Base-by-base conservation (phyloP, 108 stramenopile species). In the Phaeodactylum tricornutum region DNA sequence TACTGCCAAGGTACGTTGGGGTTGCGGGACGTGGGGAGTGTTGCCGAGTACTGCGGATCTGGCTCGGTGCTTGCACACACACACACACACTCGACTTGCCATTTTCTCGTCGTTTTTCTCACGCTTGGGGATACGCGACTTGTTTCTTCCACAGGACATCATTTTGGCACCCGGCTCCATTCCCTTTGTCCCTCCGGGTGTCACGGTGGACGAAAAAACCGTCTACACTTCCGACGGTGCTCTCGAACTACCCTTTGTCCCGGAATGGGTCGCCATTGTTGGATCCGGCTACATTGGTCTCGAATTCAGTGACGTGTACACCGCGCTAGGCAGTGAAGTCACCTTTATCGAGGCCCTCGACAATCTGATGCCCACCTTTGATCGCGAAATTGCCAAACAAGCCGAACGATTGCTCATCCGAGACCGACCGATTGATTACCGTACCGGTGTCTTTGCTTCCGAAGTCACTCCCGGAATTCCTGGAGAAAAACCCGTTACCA, bases 241-340 rank as follows among this genome's bases (percentile, higher is more conserved):
- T 22, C 74, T 98, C 28, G 72, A 92, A 49, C 72, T 96, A 23
- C 75, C 71, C 33, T 80, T 65, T 41, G 93, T 96, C 16, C 96
- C 95, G 12, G 92, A 96, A 61, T 98, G 92, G 81, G 94, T 96
- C 15, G 97, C 95, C 43, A 96, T 98, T 62, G 81, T 98, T 44
- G 97, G 97, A 14, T 95, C 92, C 29, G 97, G 97, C 28, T 95
- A 95, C 88, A 98, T 98, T 66, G 97, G 97, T 7, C 77, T 98
- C 33, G 97, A 98, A 70, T 98, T 98, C 66, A 74, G 79, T 24
- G 97, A 98, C 62, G 95, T 98, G 2, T 98, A 96, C 86, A 98
- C 97, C 16, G 97, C 95, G 0, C 74, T 97, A 7, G 97, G 97
- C 47, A 57, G 69, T 34, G 97, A 98, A 72, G 95, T 96, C 23